A percentile compares a stretch with the other conserved stretches of the same genome.
phyloP scores from a whole-genome alignment of 768 basidiomycete genomes.

The Gymnopilus junonius region DNA sequence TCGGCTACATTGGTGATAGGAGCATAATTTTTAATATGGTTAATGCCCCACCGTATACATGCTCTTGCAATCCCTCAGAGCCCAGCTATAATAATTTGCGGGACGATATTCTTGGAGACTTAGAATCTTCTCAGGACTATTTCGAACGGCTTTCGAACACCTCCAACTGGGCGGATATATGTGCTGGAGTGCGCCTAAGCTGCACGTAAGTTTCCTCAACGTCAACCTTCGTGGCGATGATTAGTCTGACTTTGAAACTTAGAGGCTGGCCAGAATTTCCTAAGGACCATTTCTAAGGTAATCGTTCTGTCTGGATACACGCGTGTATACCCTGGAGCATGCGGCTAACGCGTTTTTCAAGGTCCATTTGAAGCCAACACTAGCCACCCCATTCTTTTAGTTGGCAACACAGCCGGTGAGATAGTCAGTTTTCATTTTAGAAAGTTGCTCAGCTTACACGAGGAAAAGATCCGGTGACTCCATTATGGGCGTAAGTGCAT shows the following conservation, averaged over 20 bases:
- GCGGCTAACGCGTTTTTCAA: constrained; percentile 4
- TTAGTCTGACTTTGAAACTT: background rate
- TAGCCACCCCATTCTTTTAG: constrained; percentile 42
- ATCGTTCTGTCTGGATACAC: background rate
- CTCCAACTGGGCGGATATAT: constrained; percentile 39
- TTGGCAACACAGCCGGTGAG: constrained; percentile 45
- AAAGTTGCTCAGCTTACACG: background rate
- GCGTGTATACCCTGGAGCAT: constrained; percentile 1
- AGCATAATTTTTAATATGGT: constrained; percentile 27
- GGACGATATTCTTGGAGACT: constrained; percentile 40
- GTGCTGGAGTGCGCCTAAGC: constrained; percentile 29
- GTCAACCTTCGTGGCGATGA: background rate
- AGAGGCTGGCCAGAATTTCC: constrained; percentile 35
- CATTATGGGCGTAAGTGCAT: constrained; percentile 27
- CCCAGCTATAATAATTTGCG: constrained; percentile 8
- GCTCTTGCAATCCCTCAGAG: constrained; percentile 29
- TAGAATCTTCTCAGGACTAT: constrained; percentile 36
- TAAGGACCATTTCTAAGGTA: constrained; percentile 26
- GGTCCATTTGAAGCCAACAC: constrained; percentile 42
- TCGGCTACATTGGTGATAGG: constrained; percentile 37
- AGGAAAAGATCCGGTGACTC: constrained; percentile 33
- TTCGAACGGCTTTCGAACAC: constrained; percentile 31
- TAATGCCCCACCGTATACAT: constrained; percentile 28
- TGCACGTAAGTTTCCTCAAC: constrained; percentile 32
- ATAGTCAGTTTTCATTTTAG: background rate